Conservation (phyloP, 768 basidiomycete genomes). For the Termitomyces sp. region DNA sequence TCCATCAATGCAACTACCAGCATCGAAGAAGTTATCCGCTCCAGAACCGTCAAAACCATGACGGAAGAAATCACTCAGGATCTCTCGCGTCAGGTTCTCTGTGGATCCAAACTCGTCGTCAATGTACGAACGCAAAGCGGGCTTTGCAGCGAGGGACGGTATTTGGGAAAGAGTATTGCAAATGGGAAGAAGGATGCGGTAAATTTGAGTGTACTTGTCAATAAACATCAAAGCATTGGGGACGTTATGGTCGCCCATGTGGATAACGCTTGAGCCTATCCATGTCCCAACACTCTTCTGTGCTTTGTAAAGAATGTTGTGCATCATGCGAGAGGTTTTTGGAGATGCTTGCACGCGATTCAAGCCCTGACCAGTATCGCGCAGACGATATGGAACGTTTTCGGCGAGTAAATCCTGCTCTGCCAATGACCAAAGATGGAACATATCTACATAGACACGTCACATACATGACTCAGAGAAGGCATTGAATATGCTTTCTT, state of each 20-base stretch:
- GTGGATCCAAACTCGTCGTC: slow-evolving; percentile 77
- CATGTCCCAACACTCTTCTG: slow-evolving; percentile 77
- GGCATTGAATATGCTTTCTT: slow-evolving; percentile 8
- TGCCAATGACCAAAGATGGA: slow-evolving; percentile 77
- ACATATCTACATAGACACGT: slow-evolving; percentile 58
- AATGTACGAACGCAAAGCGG: slow-evolving; percentile 68
- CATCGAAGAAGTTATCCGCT: slow-evolving; percentile 89
- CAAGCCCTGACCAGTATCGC: slow-evolving; percentile 87
- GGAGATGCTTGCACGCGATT: slow-evolving; percentile 85
- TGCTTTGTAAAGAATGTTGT: slow-evolving; percentile 76
- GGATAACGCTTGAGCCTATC: slow-evolving; percentile 84
- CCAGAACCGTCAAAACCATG: slow-evolving; percentile 89
- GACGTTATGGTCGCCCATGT: slow-evolving; percentile 86
- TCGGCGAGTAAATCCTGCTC: slow-evolving; percentile 81
- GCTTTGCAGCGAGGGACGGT: slow-evolving; percentile 56
- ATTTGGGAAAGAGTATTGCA: slow-evolving; percentile 78
- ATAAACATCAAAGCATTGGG: slow-evolving; percentile 86
- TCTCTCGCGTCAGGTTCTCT: slow-evolving; percentile 63
- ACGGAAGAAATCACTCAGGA: slow-evolving; percentile 79
- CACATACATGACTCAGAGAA: neutral
- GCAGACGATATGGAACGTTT: slow-evolving; percentile 66
- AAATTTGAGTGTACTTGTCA: slow-evolving; percentile 90
- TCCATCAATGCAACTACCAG: slow-evolving; percentile 81
- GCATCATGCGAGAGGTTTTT: slow-evolving; percentile 90
- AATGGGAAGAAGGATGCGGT: slow-evolving; percentile 83